Base-by-base conservation (phyloP, 768 basidiomycete genomes). In the Botryobasidium botryosum region DNA sequence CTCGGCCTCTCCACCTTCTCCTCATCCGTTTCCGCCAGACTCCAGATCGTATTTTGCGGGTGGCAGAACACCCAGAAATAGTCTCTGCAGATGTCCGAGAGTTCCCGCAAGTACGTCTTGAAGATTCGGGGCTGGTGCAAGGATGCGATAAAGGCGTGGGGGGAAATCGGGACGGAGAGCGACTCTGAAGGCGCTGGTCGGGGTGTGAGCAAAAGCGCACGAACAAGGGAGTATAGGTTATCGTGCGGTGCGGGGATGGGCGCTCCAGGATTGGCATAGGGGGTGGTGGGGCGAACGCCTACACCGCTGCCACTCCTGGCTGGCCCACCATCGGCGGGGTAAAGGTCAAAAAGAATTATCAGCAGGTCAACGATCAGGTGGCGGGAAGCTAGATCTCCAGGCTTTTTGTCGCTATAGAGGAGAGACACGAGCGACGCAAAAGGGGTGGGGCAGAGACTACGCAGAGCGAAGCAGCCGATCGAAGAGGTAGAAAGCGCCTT, bases 31-130 rank as follows among this genome's bases (percentile, higher is more conserved):
- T 92, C 81, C 6, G 68, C 60, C 17, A 94, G 63, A 17, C 77
- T 67, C 92, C 92, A 96, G 41, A 97, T 77, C 0, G 77, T 76
- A 53, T 97, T 99, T 57, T 79, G 80, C 2, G 82, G 81, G 57
- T 99, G 94, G 58, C 92, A 96, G 63, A 97, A 92, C 32, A 94
- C 79, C 88, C 88, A 91, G 61, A 85, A 87, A 62, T 86, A 87
- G 58, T 99, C 94, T 20, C 90, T 65, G 57, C 91, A 91, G 3
- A 90, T 68, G 54, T 96, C 91, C 5, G 76, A 79, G 36, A 99
- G 64, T 59, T 90, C 87, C 46, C 74, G 72, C 20, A 91, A 62
- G 59, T 85, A 87, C 6, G 73, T 69, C 63, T 80, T 87, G 66
- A 78, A 90, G 39, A 84, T 74, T 39, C 86, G 62, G 3, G 78